Evolutionary conservation across 2,329 filamentous ascomycete species (phyloP), one percentile per base, ranked within the genome.

Genomic region (Neofusicoccum ribis): DNA sequence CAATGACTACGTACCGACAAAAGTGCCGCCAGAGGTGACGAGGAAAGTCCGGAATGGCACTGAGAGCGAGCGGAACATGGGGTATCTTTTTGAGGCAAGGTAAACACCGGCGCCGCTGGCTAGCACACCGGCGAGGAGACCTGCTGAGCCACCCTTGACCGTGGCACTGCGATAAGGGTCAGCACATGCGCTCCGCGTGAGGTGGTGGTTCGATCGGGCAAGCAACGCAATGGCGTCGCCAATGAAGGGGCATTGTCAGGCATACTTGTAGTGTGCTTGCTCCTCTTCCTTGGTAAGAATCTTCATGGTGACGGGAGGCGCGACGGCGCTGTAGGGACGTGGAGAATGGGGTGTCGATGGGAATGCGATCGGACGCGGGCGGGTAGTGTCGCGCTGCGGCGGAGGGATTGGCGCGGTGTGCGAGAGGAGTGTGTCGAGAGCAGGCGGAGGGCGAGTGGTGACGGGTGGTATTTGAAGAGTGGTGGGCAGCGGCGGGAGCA

Each of bases 241-340:
- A 20, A 37, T 11, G 12, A 17, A 1, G 37, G 20, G 51, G 73
- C 63, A 75, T 69, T 36, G 46, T 9, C n/a, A 31, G 9, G 66
- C 51, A 37, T 20, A 88, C 86, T 84, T 81, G 86, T 96, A 97
- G 85, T 97, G 93, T 63, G 86, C 91, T 67, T 84, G 78, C 81
- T 97, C 93, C 82, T 97, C 92, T 86, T 97, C 92, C 78, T 94
- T 92, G 72, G 91, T 96, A 77, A 98, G 86, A 76, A 98, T 84
- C 89, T 97, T 98, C 95, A 98, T 99, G 68, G 59, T 84, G 79
- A 27, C 36, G 43, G 43, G 7, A 20, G 20, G 41, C n/a, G 54
- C 54, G 54, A 34, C 54, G 41, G 15, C 3, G 56, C 31, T 34
- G 31, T 20, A 20, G 27, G 7, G 31, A 27, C 15, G 15, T 59